Evolutionary conservation across 176 grass and related monocot genomes (phyloP).

Genomic region (Themeda triandra): DNA sequence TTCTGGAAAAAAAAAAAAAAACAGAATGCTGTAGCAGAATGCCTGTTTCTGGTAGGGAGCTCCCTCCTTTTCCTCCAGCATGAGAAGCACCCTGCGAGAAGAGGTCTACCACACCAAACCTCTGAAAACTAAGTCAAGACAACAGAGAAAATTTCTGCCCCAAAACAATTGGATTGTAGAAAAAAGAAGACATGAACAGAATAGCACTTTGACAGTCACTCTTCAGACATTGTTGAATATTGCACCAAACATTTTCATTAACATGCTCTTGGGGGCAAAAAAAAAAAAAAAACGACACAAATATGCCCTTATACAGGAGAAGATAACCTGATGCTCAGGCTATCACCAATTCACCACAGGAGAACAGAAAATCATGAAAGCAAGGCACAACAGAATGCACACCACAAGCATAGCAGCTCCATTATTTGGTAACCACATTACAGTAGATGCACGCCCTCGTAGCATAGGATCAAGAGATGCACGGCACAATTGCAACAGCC

Average conservation of each 20-base stretch:
- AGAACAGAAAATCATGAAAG: neutral
- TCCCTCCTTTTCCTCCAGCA: slow-evolving; percentile 78
- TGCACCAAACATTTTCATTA: neutral
- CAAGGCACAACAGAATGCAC: neutral
- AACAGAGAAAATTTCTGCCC: neutral
- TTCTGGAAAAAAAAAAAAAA: neutral
- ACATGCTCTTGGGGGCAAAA: neutral
- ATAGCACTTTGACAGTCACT: neutral
- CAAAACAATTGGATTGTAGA: too few species aligned
- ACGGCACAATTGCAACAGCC: neutral
- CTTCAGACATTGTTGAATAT: neutral
- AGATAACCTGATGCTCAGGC: neutral
- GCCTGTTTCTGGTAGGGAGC: slow-evolving; percentile 66
- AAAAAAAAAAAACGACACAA: neutral
- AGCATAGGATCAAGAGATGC: neutral
- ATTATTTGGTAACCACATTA: slow-evolving; percentile 24
- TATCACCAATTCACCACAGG: neutral
- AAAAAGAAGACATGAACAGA: too few species aligned
- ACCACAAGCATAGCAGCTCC: neutral
- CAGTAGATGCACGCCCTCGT: neutral
- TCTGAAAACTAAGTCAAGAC: neutral
- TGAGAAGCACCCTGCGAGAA: slow-evolving; percentile 67
- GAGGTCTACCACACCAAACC: slow-evolving; percentile 25
- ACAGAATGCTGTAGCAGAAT: too few species aligned
- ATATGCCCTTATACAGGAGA: neutral